These are phyloP conservation scores for Zizania palustris DNA, from an alignment of 202 grass and related monocot genomes.

Conservation along the genomic window DNA sequence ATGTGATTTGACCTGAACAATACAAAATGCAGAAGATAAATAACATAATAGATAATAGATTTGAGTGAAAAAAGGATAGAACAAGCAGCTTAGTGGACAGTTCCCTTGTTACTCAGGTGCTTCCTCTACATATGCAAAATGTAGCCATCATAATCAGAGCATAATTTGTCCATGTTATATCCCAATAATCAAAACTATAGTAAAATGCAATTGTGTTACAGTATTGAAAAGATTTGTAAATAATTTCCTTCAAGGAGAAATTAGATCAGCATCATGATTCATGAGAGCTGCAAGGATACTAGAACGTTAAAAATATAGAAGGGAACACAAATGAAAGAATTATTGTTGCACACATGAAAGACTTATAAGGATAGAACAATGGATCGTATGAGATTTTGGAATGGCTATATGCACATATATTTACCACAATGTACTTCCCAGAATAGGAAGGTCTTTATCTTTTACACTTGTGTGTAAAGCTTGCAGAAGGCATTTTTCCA, in stretches of 20 bases:
- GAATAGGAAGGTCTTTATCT: conserved; percentile 91
- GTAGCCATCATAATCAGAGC: neutral
- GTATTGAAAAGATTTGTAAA: neutral
- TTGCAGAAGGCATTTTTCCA: conserved; percentile 92
- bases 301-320: conserved; percentile 4
- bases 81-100: conserved; percentile 1
- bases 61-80: neutral
- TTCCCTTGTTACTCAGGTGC: too few species aligned
- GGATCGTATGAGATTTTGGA: conserved; percentile 11
- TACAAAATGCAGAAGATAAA: neutral
- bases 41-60: neutral
- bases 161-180: conserved; percentile 7
- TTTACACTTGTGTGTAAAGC: conserved; percentile 81
- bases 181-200: neutral
- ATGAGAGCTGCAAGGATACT: neutral
- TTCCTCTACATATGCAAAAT: neutral
- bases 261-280: neutral
- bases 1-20: conserved; percentile 82
- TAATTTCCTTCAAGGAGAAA: neutral
- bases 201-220: conserved; percentile 6
- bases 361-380: conserved; percentile 19
- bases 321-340: conserved; percentile 14
- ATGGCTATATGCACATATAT: neutral
- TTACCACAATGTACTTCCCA: conserved; percentile 90
- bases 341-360: neutral